Evolutionary conservation across 169 alveolate species (phyloP).

Genomic region (Besnoitia besnoiti): DNA sequence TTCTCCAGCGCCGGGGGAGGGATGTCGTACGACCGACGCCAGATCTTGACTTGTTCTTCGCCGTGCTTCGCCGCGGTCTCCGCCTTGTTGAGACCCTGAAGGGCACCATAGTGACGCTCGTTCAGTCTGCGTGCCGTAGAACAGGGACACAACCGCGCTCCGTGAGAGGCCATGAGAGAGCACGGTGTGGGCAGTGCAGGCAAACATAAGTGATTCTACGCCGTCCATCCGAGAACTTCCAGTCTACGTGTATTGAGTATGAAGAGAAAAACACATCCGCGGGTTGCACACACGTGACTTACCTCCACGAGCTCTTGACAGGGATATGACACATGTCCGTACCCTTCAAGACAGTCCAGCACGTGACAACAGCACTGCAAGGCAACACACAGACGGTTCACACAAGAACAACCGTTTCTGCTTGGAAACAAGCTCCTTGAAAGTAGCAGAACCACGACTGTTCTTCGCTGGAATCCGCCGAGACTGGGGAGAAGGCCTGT

Average conservation of each 20-base stretch:
- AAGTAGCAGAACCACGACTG: too few species aligned
- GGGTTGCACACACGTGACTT: background rate
- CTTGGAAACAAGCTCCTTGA: too few species aligned
- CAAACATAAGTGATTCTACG: too few species aligned
- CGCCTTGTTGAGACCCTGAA: conserved; percentile 96
- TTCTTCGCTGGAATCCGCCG: too few species aligned
- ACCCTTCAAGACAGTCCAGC: conserved; percentile 89
- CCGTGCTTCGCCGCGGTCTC: conserved; percentile 97
- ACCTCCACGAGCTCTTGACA: conserved; percentile 89
- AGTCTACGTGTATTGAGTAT: too few species aligned
- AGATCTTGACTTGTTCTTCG: conserved; percentile 93
- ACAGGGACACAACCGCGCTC: conserved; percentile 6
- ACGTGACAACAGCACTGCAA: conserved; percentile 79
- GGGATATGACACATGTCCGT: conserved; percentile 91
- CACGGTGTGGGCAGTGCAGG: too few species aligned
- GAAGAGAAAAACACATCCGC: too few species aligned
- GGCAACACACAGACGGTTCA: background rate
- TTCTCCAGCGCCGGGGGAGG: conserved; percentile 97
- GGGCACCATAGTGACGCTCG: conserved; percentile 98
- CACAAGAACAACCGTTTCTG: background rate
- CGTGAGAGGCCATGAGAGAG: too few species aligned
- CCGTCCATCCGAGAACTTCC: too few species aligned
- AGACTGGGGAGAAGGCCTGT: too few species aligned
- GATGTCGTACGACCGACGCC: conserved; percentile 97
- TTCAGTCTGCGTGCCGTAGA: conserved; percentile 84